phyloP scores from a whole-genome alignment of 73 alveolate genomes.

The Symbiodinium pilosum region DNA sequence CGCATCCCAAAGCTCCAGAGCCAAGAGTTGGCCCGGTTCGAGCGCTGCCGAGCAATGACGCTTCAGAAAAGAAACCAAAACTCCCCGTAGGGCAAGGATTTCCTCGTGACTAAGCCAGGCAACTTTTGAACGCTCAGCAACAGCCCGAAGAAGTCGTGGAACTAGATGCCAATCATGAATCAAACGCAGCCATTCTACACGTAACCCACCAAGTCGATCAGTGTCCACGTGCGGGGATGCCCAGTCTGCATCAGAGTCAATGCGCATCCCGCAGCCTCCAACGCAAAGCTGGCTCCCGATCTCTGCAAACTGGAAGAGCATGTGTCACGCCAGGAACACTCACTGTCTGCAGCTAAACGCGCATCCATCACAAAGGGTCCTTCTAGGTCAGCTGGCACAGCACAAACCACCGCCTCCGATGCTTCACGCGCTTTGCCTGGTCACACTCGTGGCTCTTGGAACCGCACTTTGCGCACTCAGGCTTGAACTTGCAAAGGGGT shows the following conservation, averaged over 20 bases:
- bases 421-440: neutral
- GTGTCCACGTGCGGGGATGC: neutral
- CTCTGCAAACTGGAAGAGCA: neutral
- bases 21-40: conserved; percentile 32
- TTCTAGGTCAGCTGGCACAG: neutral
- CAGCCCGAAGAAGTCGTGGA: neutral
- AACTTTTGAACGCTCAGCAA: neutral
- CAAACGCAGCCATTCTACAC: neutral
- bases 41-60: neutral
- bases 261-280: neutral
- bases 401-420: neutral
- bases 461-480: neutral
- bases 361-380: neutral
- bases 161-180: neutral
- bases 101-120: neutral
- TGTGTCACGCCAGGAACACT: neutral
- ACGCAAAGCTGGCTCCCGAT: neutral
- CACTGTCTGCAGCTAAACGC: neutral
- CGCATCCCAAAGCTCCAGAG: neutral
- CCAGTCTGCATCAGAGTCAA: conserved; percentile 32
- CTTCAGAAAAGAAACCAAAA: neutral
- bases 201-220: neutral
- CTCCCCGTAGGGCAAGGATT: neutral
- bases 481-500: neutral
- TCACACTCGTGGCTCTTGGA: neutral